phyloP scores from a whole-genome alignment of 768 basidiomycete species.

The Mycena belliarum region DNA sequence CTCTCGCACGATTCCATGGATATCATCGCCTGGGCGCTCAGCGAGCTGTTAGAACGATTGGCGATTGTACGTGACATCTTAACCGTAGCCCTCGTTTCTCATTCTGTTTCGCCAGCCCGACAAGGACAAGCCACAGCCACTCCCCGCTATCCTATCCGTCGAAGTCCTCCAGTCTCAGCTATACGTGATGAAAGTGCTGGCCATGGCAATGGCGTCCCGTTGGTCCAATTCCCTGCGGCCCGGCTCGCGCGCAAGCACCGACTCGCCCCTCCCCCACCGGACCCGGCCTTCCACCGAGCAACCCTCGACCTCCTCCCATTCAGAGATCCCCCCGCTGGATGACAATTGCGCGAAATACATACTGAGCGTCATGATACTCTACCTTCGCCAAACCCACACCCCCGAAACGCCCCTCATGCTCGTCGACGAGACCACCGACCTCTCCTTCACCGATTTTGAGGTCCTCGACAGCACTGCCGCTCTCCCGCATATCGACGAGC shows the following conservation, averaged over 20 bases:
- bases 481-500: too few species aligned
- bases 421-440: conserved; percentile 59
- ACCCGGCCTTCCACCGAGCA: conserved; percentile 47
- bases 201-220: conserved; percentile 74
- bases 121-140: conserved; percentile 48
- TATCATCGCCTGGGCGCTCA: conserved; percentile 76
- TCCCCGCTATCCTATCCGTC: conserved; percentile 51
- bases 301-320: conserved; percentile 43
- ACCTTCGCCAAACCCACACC: conserved; percentile 70
- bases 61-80: conserved; percentile 55
- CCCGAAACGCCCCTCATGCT: conserved; percentile 58
- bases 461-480: too few species aligned
- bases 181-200: conserved; percentile 80
- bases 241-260: conserved; percentile 45
- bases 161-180: conserved; percentile 86
- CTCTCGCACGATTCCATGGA: conserved; percentile 76
- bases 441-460: conserved; percentile 73
- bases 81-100: conserved; percentile 11
- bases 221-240: conserved; percentile 57
- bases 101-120: conserved; percentile 13
- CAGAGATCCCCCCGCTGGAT: conserved; percentile 74
- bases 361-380: conserved; percentile 80
- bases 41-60: conserved; percentile 76
- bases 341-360: conserved; percentile 82
- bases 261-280: conserved; percentile 38